Conservation (phyloP, 1,139 yeast species). For the Kodamaea ohmeri region DNA sequence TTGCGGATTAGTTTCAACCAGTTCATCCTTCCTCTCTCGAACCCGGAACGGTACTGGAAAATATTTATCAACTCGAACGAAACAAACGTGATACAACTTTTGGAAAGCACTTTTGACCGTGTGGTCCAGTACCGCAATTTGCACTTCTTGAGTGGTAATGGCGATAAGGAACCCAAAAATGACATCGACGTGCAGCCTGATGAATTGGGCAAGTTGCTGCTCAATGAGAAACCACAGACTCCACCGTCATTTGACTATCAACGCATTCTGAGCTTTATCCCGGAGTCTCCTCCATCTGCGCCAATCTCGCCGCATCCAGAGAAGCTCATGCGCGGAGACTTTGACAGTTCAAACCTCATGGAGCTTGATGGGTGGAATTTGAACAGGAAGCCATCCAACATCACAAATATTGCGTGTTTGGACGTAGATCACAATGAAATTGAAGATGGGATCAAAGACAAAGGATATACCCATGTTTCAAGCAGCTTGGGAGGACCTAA, state of each 20-base stretch:
- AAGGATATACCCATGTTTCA: too few relatives aligned
- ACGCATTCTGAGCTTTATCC: slow-evolving; percentile 23
- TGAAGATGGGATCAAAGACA: slow-evolving; percentile 1
- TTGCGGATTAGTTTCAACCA: slow-evolving; percentile 52
- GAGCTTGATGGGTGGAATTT: slow-evolving; percentile 14
- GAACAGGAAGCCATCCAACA: slow-evolving; percentile 21
- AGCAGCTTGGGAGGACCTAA: too few relatives aligned
- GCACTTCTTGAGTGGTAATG: slow-evolving; percentile 15
- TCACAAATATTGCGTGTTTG: slow-evolving; percentile 32
- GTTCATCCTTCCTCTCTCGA: slow-evolving; percentile 62
- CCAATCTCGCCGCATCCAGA: slow-evolving; percentile 39
- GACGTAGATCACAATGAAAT: slow-evolving; percentile 16
- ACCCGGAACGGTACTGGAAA: slow-evolving; percentile 74
- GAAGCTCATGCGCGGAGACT: slow-evolving; percentile 7
- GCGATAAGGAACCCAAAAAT: neutral
- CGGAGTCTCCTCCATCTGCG: slow-evolving; percentile 49
- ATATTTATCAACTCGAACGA: slow-evolving; percentile 47
- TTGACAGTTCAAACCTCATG: slow-evolving; percentile 11
- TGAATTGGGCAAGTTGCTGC: slow-evolving; percentile 16
- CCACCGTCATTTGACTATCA: slow-evolving; percentile 9
- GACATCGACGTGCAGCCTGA: slow-evolving; percentile 17
- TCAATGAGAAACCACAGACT: slow-evolving; percentile 6
- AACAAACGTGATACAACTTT: slow-evolving; percentile 25
- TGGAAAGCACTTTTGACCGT: slow-evolving; percentile 39
- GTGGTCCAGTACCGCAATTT: slow-evolving; percentile 50